Evolutionary conservation across 2,329 filamentous ascomycete species (phyloP).

Genomic region (Raffaelea arxii): DNA sequence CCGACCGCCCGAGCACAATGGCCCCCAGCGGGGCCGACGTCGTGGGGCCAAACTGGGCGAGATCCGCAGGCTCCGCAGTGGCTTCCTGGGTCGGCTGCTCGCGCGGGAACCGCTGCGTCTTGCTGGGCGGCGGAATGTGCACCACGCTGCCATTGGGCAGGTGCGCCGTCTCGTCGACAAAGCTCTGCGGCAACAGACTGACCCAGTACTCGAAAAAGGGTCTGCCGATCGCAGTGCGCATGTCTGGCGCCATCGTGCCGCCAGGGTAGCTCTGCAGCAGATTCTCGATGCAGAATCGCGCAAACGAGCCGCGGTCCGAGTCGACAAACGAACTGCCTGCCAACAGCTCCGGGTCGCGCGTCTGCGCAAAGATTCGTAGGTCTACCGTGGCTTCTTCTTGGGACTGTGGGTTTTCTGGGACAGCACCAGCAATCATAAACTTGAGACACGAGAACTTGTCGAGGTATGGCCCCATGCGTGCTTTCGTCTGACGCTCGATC

Average conservation of each 20-base stretch:
- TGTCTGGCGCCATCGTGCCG: slow-evolving; percentile 24
- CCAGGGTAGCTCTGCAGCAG: slow-evolving; percentile 31
- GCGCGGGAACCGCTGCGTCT: not conserved
- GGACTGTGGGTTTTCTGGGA: slow-evolving; percentile 5
- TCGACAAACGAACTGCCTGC: slow-evolving; percentile 13
- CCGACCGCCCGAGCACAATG: slow-evolving; percentile 20
- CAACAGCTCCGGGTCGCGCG: slow-evolving; percentile 14
- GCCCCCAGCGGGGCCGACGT: slow-evolving; percentile 18
- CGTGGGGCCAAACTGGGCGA: slow-evolving; percentile 9
- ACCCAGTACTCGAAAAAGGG: slow-evolving; percentile 26
- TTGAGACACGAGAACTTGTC: slow-evolving; percentile 9
- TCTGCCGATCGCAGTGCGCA: slow-evolving; percentile 24
- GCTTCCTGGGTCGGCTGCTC: slow-evolving; percentile 6
- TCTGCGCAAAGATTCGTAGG: slow-evolving; percentile 11
- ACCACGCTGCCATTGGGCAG: slow-evolving; percentile 9
- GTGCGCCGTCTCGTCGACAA: slow-evolving; percentile 14
- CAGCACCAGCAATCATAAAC: slow-evolving; percentile 8
- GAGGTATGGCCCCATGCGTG: slow-evolving; percentile 14
- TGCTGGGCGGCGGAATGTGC: not conserved
- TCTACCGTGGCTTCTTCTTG: slow-evolving; percentile 11
- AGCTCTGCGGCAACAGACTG: slow-evolving; percentile 15
- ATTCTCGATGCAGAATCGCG: slow-evolving; percentile 25
- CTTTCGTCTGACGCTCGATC: slow-evolving; percentile 30
- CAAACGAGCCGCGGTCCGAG: slow-evolving; percentile 19
- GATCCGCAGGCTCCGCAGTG: slow-evolving; percentile 4